Percentiles rank a stretch among this genome's conserved stretches.
Evolutionary conservation across 805 yeast species (phyloP).

Genomic region (Metahyphopichia silvanorum): DNA sequence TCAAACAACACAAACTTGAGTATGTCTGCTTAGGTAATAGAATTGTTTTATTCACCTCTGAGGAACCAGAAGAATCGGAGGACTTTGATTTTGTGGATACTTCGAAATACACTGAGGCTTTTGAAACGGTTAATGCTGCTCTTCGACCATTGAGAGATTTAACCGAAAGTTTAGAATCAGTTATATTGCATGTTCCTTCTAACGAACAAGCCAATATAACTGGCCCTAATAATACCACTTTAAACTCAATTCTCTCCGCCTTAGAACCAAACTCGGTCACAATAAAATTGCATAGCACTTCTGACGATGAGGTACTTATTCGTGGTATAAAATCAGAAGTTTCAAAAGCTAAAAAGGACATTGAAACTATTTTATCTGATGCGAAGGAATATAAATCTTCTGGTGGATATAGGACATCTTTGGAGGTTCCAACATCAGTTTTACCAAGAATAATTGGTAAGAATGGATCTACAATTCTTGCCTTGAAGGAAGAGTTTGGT

Average conservation of each 20-base stretch:
- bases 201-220: slow-evolving; percentile 56
- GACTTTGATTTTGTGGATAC: slow-evolving; percentile 71
- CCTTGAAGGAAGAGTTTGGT: slow-evolving; percentile 68
- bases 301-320: slow-evolving; percentile 54
- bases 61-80: slow-evolving; percentile 27
- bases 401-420: slow-evolving; percentile 40
- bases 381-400: slow-evolving; percentile 48
- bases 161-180: slow-evolving; percentile 50
- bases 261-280: slow-evolving; percentile 37
- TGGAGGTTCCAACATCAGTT: slow-evolving; percentile 63
- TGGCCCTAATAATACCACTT: slow-evolving; percentile 61
- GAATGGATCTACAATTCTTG: slow-evolving; percentile 72
- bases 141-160: slow-evolving; percentile 58
- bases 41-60: slow-evolving; percentile 53
- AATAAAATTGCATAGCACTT: slow-evolving; percentile 45
- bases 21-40: slow-evolving; percentile 56
- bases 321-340: slow-evolving; percentile 73
- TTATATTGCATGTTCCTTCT: slow-evolving; percentile 48
- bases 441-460: slow-evolving; percentile 86
- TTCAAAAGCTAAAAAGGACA: slow-evolving; percentile 46
- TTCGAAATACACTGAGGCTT: slow-evolving; percentile 53
- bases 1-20: slow-evolving; percentile 46
- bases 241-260: slow-evolving; percentile 40
- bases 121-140: slow-evolving; percentile 52
- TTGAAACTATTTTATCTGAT: slow-evolving; percentile 54